phyloP scores from a whole-genome alignment of 2,329 filamentous ascomycete genomes.

The Colletotrichum filicis region DNA sequence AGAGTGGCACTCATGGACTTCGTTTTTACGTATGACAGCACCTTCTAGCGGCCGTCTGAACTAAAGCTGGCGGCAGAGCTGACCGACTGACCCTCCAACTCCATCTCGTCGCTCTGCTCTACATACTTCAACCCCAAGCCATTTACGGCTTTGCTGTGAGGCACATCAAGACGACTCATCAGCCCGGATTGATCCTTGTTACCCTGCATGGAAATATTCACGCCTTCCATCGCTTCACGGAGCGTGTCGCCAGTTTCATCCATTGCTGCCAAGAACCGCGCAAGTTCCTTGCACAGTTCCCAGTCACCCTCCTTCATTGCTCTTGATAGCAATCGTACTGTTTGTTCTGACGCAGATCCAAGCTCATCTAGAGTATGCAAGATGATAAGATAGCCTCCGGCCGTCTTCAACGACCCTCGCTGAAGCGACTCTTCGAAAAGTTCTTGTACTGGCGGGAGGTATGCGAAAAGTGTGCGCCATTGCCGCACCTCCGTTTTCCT shows the following conservation, averaged over 20 bases:
- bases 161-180: constrained; percentile 32
- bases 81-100: constrained; percentile 49
- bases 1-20: not conserved
- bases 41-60: constrained; percentile 39
- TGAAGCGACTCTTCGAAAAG: constrained; percentile 93
- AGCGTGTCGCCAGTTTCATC: constrained; percentile 88
- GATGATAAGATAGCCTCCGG: constrained; percentile 94
- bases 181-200: constrained; percentile 21
- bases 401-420: constrained; percentile 89
- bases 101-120: constrained; percentile 47
- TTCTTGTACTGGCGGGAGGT: constrained; percentile 89
- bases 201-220: constrained; percentile 53
- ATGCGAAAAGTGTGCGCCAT: constrained; percentile 93
- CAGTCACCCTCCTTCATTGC: constrained; percentile 90
- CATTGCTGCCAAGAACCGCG: constrained; percentile 92
- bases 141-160: constrained; percentile 41
- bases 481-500: constrained; percentile 96
- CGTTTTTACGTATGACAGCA: not conserved
- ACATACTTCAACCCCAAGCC: constrained; percentile 43
- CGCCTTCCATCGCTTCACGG: constrained; percentile 74
- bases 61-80: constrained; percentile 51
- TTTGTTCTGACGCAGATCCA: constrained; percentile 76
- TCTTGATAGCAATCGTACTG: constrained; percentile 81
- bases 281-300: constrained; percentile 95
- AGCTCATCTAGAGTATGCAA: constrained; percentile 84